These are phyloP conservation scores for Globisporangium spiculum DNA, from an alignment of 352 stramenopile species.

Conservation along the genomic window DNA sequence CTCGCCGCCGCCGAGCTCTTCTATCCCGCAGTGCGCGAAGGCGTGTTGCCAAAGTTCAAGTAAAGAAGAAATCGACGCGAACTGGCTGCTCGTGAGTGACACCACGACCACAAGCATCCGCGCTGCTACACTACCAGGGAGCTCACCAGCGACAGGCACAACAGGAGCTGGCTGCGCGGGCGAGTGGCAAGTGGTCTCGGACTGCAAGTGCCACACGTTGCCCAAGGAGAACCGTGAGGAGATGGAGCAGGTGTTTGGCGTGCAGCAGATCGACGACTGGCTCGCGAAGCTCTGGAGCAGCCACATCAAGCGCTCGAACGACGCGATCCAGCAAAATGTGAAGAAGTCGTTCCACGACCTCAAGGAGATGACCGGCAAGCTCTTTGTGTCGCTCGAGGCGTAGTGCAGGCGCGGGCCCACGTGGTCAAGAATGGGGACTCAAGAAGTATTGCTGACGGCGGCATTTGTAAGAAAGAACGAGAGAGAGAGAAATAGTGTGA, in stretches of 20 bases:
- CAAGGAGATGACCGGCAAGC: slow-evolving; percentile 50
- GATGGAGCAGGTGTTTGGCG: slow-evolving; percentile 51
- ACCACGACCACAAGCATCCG: slow-evolving; percentile 42
- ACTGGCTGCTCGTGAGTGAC: slow-evolving; percentile 78
- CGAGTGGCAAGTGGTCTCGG: slow-evolving; percentile 77
- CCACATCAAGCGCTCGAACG: slow-evolving; percentile 24
- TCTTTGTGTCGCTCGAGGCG: slow-evolving; percentile 37
- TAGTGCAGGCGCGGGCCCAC: background rate
- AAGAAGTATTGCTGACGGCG: background rate
- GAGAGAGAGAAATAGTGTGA: background rate
- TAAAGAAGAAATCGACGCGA: slow-evolving; percentile 80
- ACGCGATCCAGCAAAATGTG: slow-evolving; percentile 41
- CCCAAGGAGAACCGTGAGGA: slow-evolving; percentile 61
- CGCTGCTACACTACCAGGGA: slow-evolving; percentile 3
- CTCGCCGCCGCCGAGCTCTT: slow-evolving; percentile 16
- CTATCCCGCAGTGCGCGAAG: slow-evolving; percentile 43
- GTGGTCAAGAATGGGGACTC: background rate
- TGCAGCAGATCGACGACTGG: slow-evolving; percentile 68
- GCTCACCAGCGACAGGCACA: background rate
- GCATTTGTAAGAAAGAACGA: background rate
- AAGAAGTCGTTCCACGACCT: slow-evolving; percentile 58
- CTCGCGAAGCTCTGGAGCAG: slow-evolving; percentile 54
- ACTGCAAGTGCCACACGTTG: slow-evolving; percentile 52
- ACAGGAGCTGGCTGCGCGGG: background rate
- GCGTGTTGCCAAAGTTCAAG: slow-evolving; percentile 59